These are phyloP conservation scores for Coffea canephora DNA, from an alignment of 257 asterid genomes.

Conservation along the genomic window DNA sequence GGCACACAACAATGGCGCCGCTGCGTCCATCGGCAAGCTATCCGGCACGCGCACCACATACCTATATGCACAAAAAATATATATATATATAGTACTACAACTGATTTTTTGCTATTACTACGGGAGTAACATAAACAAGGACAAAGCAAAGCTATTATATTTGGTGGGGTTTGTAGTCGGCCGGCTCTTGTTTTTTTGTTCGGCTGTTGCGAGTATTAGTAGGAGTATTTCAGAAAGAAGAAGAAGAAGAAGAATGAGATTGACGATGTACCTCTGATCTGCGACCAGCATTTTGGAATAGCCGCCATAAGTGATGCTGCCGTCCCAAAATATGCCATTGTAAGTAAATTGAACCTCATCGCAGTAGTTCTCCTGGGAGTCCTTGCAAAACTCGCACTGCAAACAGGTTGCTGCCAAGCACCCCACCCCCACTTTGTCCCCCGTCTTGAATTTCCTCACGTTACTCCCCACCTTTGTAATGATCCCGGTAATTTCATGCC, in stretches of 20 bases:
- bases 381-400: constrained; percentile 62
- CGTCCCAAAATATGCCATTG: constrained; percentile 91
- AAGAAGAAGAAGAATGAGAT: background rate
- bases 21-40: constrained; percentile 70
- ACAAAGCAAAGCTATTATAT: no score
- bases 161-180: no score
- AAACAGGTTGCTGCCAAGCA: constrained; percentile 82
- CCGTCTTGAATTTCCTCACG: constrained; percentile 60
- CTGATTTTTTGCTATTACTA: no score
- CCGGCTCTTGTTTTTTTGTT: no score
- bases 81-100: no score
- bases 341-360: constrained; percentile 63
- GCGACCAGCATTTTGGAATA: constrained; percentile 67
- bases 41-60: constrained; percentile 71
- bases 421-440: constrained; percentile 82
- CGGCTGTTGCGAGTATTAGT: no score
- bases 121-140: no score
- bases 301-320: constrained; percentile 87
- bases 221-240: no score
- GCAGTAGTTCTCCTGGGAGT: constrained; percentile 74
- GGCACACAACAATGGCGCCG: constrained; percentile 83
- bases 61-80: constrained; percentile 23
- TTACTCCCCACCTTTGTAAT: constrained; percentile 71
- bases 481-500: constrained; percentile 85
- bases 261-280: constrained; percentile 44